Percentiles rank a stretch among this genome's conserved stretches.
Conservation (phyloP, 1,284 basidiomycete genomes). For the Sanghuangporus sanghuang region DNA sequence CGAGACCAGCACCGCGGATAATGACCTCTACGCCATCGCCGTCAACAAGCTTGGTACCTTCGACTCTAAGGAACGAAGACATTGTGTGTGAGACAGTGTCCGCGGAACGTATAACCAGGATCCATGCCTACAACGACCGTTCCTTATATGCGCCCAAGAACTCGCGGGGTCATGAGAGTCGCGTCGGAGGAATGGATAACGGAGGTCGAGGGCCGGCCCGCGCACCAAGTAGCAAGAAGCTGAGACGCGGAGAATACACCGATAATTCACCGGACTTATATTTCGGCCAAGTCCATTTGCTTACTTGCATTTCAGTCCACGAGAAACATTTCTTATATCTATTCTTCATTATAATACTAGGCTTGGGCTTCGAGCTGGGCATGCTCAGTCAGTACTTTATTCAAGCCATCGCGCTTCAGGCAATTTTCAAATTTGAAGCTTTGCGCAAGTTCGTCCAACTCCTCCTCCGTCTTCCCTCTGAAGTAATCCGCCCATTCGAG, state of each 20-base stretch:
- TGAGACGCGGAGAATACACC: not conserved
- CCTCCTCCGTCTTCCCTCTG: constrained; percentile 29
- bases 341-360: not conserved
- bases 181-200: not conserved
- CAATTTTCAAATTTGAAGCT: constrained; percentile 56
- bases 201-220: not conserved
- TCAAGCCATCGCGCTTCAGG: constrained; percentile 38
- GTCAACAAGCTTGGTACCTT: constrained; percentile 28
- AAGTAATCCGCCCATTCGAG: constrained; percentile 36
- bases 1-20: constrained; percentile 31
- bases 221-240: not conserved
- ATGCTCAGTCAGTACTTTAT: constrained; percentile 34
- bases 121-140: not conserved
- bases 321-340: not conserved
- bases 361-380: constrained; percentile 21
- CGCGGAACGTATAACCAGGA: not conserved
- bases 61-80: constrained; percentile 15
- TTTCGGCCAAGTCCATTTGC: not conserved
- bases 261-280: not conserved
- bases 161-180: not conserved
- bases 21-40: constrained; percentile 28
- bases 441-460: constrained; percentile 42
- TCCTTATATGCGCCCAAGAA: not conserved
- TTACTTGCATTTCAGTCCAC: not conserved
- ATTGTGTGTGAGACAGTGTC: not conserved